Base-by-base conservation (phyloP, 345 rosid genomes). In the Bretschneidera sinensis region DNA sequence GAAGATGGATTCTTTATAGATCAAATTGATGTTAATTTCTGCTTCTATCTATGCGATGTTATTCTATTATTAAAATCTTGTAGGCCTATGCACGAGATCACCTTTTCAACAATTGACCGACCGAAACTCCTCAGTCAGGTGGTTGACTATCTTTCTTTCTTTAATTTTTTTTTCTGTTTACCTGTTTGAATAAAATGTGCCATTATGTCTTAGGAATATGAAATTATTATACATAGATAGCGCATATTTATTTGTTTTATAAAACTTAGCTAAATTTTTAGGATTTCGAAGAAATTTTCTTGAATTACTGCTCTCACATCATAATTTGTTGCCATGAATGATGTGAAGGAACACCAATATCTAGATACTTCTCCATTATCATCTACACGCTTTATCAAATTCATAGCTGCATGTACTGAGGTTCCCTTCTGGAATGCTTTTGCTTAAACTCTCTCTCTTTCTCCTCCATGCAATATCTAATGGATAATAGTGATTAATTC, bases 101-200 rank as follows among this genome's bases (percentile, higher is more conserved):
- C 99, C 61, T 90, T 94, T 78, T 83, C 97, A 55, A 83, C 97
- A n/a, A 77, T 86, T 63, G 99, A 94, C 83, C 80, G 82, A 82
- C 97, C 92, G 8, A 94, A 94, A 77, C 95, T 90, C 63, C 92
- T 90, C 21, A 85, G 91, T 65, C 81, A 94, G 97, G 99, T 90
- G 72, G 61, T 80, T 75, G 57, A 39, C 45, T 39, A 14, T 39
- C n/a, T n/a, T n/a, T n/a, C n/a, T 39, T 14, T 39, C 45, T 7
- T 39, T 39, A 11, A 39, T 39, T 15, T 51, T 59, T 45, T 51
- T 25, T 61, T 50, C 25, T 59, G 20, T 62, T 64, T 48, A 10
- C 17, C 18, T 54, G 52, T 34, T 48, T 50, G 24, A 28, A 17
- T 58, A 28, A 18, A 25, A 48, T 51, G 17, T 6, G 25, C 16